Evolutionary conservation across 2,329 filamentous ascomycete genomes (phyloP).

Genomic region (Talaromyces atroroseus): DNA sequence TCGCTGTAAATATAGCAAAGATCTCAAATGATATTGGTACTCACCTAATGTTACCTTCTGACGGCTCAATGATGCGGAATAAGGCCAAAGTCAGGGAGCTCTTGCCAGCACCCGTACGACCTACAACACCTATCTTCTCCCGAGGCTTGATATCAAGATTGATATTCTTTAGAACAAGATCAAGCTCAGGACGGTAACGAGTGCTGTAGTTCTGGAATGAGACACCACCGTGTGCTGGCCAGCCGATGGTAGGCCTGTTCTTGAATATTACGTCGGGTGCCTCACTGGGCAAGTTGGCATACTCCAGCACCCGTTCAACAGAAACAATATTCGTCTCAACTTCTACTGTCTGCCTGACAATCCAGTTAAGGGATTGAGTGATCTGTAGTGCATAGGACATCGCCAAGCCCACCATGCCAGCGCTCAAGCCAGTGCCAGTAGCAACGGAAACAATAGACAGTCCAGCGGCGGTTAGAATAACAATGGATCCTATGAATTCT

Average conservation of each 20-base stretch:
- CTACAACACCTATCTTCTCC: slow-evolving; percentile 97
- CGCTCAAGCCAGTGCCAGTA: slow-evolving; percentile 56
- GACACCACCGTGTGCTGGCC: slow-evolving; percentile 84
- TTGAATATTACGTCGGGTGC: slow-evolving; percentile 89
- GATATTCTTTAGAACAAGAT: slow-evolving; percentile 89
- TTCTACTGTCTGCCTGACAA: slow-evolving; percentile 95
- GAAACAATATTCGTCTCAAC: slow-evolving; percentile 99
- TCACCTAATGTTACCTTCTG: slow-evolving; percentile 65
- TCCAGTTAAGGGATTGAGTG: slow-evolving; percentile 97
- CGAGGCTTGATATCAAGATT: slow-evolving; percentile 88
- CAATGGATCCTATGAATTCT: slow-evolving; percentile 90
- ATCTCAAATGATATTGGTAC: slow-evolving; percentile 6
- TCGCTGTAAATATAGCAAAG: background rate
- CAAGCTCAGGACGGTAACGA: slow-evolving; percentile 81
- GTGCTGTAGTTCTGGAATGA: slow-evolving; percentile 93
- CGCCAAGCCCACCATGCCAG: slow-evolving; percentile 79
- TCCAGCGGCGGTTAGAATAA: slow-evolving; percentile 81
- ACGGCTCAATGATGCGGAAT: slow-evolving; percentile 92
- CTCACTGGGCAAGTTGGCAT: slow-evolving; percentile 84
- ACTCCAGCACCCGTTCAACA: slow-evolving; percentile 94
- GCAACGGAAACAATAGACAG: slow-evolving; percentile 77
- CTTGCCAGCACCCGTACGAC: slow-evolving; percentile 92
- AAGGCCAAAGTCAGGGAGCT: slow-evolving; percentile 86
- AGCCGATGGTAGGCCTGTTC: slow-evolving; percentile 78
- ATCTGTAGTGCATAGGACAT: slow-evolving; percentile 99